Conservation (phyloP, 2,329 filamentous ascomycete genomes). For the Rutstroemia sydowiana region DNA sequence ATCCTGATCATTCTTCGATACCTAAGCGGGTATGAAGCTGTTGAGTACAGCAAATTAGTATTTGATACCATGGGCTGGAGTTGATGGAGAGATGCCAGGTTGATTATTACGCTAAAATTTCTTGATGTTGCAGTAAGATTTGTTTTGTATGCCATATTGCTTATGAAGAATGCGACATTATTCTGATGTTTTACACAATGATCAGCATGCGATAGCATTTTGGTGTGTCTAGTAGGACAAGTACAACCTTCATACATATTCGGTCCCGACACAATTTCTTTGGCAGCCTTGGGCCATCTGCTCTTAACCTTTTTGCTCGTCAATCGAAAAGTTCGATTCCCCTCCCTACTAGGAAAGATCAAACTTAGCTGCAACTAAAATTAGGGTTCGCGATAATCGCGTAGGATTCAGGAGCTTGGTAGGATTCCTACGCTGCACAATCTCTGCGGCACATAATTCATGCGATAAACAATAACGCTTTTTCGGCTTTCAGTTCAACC, state of each 20-base stretch:
- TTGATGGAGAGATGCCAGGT: no score
- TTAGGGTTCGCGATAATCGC: background rate
- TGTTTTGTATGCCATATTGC: no score
- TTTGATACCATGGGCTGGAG: no score
- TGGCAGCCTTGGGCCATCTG: background rate
- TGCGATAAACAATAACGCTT: background rate
- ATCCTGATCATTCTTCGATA: no score
- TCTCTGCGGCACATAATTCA: background rate
- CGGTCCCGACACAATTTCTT: no score
- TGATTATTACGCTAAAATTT: no score
- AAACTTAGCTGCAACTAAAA: background rate
- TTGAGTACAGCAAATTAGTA: no score
- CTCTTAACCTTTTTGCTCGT: background rate
- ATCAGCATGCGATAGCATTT: background rate
- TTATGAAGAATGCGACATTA: no score
- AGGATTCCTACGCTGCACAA: background rate
- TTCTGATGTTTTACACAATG: no score
- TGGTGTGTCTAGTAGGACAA: background rate
- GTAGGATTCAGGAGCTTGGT: background rate
- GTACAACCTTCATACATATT: background rate
- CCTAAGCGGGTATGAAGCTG: no score
- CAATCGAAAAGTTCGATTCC: background rate
- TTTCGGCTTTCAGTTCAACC: background rate
- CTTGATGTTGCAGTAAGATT: no score
- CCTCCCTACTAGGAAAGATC: background rate